Conservation (phyloP, 805 yeast genomes). For the Metschnikowia hibisci region DNA sequence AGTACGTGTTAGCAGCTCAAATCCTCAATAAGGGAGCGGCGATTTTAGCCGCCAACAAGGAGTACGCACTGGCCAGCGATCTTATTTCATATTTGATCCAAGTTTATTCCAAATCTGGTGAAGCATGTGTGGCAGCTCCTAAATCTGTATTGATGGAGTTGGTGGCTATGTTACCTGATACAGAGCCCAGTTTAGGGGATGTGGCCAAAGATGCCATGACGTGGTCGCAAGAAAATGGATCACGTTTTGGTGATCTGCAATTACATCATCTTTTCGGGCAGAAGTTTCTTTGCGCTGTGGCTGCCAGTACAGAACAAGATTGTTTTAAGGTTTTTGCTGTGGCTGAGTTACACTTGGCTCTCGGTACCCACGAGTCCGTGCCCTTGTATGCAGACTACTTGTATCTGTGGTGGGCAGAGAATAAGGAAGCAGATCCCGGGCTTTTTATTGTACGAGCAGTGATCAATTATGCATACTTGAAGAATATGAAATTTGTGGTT, state of each 20-base stretch:
- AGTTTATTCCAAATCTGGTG: slow-evolving; percentile 52
- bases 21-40: slow-evolving; percentile 68
- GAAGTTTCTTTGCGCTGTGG: slow-evolving; percentile 47
- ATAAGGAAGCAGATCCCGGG: slow-evolving; percentile 24
- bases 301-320: slow-evolving; percentile 22
- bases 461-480: slow-evolving; percentile 66
- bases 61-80: slow-evolving; percentile 81
- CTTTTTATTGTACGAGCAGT: slow-evolving; percentile 53
- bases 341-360: slow-evolving; percentile 69
- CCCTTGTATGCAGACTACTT: slow-evolving; percentile 43
- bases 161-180: slow-evolving; percentile 41
- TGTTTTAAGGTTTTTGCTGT: slow-evolving; percentile 46
- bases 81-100: slow-evolving; percentile 68
- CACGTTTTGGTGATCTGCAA: slow-evolving; percentile 67
- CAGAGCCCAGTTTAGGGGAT: slow-evolving; percentile 51
- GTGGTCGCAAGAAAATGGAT: slow-evolving; percentile 53
- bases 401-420: slow-evolving; percentile 35
- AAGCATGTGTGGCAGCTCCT: slow-evolving; percentile 30
- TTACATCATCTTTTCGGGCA: slow-evolving; percentile 72
- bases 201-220: slow-evolving; percentile 61
- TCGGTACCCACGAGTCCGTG: slow-evolving; percentile 57
- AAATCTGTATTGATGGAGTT: slow-evolving; percentile 48
- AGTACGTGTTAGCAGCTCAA: slow-evolving; percentile 68
- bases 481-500: slow-evolving; percentile 59
- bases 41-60: slow-evolving; percentile 62